Evolutionary conservation across 2,329 filamentous ascomycete genomes (phyloP).

Genomic region (Penicillium verrucosum): DNA sequence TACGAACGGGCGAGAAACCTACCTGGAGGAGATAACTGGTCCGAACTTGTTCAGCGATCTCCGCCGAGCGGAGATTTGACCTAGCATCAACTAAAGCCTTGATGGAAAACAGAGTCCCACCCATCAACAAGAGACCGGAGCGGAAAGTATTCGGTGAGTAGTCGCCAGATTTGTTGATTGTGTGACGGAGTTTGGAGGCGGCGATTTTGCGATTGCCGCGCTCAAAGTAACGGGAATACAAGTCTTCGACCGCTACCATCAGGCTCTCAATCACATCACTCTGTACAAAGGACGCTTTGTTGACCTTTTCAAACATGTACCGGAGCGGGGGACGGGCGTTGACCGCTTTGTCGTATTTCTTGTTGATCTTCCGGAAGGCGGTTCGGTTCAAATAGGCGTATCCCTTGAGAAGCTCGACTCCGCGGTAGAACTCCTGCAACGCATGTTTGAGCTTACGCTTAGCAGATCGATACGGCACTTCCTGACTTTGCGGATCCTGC

Average conservation of each 20-base stretch:
- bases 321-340: slow-evolving; percentile 71
- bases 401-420: slow-evolving; percentile 85
- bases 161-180: slow-evolving; percentile 58
- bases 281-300: slow-evolving; percentile 84
- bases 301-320: slow-evolving; percentile 90
- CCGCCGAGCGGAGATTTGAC: slow-evolving; percentile 50
- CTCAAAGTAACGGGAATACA: slow-evolving; percentile 94
- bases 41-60: slow-evolving; percentile 49
- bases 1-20: slow-evolving; percentile 17
- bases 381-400: slow-evolving; percentile 88
- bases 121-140: slow-evolving; percentile 65
- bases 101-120: slow-evolving; percentile 62
- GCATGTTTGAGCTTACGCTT: slow-evolving; percentile 91
- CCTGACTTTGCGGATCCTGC: slow-evolving; percentile 45
- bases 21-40: slow-evolving; percentile 69
- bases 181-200: slow-evolving; percentile 76
- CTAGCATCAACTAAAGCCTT: slow-evolving; percentile 63
- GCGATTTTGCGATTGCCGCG: slow-evolving; percentile 90
- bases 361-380: slow-evolving; percentile 95
- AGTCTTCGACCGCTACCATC: slow-evolving; percentile 77
- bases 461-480: slow-evolving; percentile 78
- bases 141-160: slow-evolving; percentile 59
- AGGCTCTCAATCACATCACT: slow-evolving; percentile 80
- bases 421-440: slow-evolving; percentile 87
- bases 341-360: slow-evolving; percentile 94